Evolutionary conservation across 2,329 filamentous ascomycete species (phyloP), one percentile per base, ranked within the genome.

Genomic region (Passalora sequoiae): DNA sequence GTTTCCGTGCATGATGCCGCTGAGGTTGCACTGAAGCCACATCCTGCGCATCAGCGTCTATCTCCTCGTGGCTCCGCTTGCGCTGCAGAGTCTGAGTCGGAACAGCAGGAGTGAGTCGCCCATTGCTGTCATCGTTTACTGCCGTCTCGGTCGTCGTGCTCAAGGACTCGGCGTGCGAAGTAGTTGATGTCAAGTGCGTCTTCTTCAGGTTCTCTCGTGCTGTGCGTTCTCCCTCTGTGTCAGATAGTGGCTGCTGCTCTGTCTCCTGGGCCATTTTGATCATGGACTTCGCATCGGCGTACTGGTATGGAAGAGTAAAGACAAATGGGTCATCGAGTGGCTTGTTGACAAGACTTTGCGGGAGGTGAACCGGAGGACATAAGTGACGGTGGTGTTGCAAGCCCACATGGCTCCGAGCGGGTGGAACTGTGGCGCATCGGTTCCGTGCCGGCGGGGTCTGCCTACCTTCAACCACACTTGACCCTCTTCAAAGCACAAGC

Each of bases 121-220:
- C 17, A 45, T 42, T 38, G 21, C 19, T 33, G 15, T 39, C 22
- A 15, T 16, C 38, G 24, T 47, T 42, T 38, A 49, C 49, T 17
- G 22, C 17, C 5, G 17, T 37, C 8, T 45, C 44, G 51, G 65
- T 40, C 32, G 13, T 19, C 17, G 19, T n/a, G n/a, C 19, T 38
- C 20, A 17, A 28, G 8, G 39, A 10, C 13, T 27, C 19, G 24
- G 13, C 21, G 8, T 31, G 27, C 21, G 40, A 29, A 10, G 31
- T 31, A 9, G 20, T 37, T 5, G 38, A 28, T 28, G 72, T 73
- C 43, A 82, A 78, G n/a, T 74, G 71, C 3, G 78, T 79, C 55
- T 81, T 74, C 61, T 78, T 75, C 41, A 83, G 65, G 62, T 80
- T 77, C 59, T 81, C 74, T 45, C 78, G 68, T 27, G 80, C 75